These are phyloP conservation scores for Lactarius evosmus DNA, from an alignment of 768 basidiomycete species.

Conservation along the genomic window DNA sequence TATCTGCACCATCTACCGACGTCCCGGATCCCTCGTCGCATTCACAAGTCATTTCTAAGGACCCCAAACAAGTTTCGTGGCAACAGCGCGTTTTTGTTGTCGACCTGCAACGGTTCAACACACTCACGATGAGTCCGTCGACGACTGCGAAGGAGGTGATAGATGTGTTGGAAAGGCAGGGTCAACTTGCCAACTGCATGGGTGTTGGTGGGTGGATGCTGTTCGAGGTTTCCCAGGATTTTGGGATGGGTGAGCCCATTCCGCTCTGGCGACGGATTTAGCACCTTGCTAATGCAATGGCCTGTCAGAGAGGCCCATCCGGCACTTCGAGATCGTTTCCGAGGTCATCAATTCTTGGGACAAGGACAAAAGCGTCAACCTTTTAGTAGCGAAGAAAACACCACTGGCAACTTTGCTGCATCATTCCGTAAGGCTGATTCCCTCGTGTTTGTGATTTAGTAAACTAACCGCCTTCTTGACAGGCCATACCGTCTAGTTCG, in stretches of 20 bases:
- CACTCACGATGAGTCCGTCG: constrained; percentile 61
- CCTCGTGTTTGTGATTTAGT: constrained; percentile 9
- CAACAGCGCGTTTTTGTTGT: constrained; percentile 78
- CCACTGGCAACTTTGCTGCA: constrained; percentile 57
- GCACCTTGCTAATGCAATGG: not conserved
- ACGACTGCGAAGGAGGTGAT: constrained; percentile 77
- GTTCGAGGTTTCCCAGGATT: constrained; percentile 85
- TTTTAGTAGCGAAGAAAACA: constrained; percentile 75
- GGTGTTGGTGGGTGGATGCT: constrained; percentile 81
- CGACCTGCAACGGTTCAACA: constrained; percentile 70
- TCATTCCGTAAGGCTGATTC: constrained; percentile 48
- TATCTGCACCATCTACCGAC: constrained; percentile 39
- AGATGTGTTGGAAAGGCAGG: constrained; percentile 58
- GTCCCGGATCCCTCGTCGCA: constrained; percentile 14
- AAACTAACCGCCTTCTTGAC: constrained; percentile 34
- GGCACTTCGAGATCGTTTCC: constrained; percentile 79
- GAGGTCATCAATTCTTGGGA: constrained; percentile 88
- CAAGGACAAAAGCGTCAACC: constrained; percentile 73
- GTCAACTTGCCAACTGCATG: constrained; percentile 57
- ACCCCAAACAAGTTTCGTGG: constrained; percentile 32
- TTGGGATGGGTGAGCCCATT: constrained; percentile 76
- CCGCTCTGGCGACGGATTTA: not conserved
- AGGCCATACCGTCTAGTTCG: constrained; percentile 49
- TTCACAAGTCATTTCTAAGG: constrained; percentile 10
- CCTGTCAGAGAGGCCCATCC: constrained; percentile 75